Evolutionary conservation across 805 yeast genomes (phyloP).

Genomic region (Pichia gijzeniarum): DNA sequence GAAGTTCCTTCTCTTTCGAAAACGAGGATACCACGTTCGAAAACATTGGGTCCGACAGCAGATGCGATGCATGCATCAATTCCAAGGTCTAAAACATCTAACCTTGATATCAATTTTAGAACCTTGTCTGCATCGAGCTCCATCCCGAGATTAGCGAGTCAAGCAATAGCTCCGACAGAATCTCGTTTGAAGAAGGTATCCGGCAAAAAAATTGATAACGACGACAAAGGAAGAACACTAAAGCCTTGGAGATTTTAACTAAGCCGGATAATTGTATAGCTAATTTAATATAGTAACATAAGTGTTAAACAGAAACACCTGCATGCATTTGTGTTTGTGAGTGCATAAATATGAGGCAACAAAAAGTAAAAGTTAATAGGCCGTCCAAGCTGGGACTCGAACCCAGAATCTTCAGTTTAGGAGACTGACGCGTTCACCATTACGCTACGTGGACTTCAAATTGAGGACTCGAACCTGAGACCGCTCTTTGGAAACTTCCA

Average conservation of each 20-base stretch:
- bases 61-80: background rate
- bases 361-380: background rate
- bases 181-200: slow-evolving; percentile 6
- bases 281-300: too few species aligned
- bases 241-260: slow-evolving; percentile 8
- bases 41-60: background rate
- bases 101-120: background rate
- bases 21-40: slow-evolving; percentile 4
- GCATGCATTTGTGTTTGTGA: too few species aligned
- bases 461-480: background rate
- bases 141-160: slow-evolving; percentile 14
- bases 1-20: background rate
- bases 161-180: slow-evolving; percentile 11
- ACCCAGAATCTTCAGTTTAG: slow-evolving; percentile 16
- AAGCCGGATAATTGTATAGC: too few species aligned
- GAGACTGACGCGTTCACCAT: slow-evolving; percentile 16
- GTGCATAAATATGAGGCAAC: background rate
- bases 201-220: background rate
- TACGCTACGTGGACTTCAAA: slow-evolving; percentile 25
- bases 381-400: slow-evolving; percentile 17
- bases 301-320: too few species aligned
- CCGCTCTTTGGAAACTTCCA: background rate
- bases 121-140: slow-evolving; percentile 6
- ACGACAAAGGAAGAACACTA: background rate
- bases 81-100: slow-evolving; percentile 8